Base-by-base conservation (phyloP, 140 eudicot species). In the Bidens hawaiensis region DNA sequence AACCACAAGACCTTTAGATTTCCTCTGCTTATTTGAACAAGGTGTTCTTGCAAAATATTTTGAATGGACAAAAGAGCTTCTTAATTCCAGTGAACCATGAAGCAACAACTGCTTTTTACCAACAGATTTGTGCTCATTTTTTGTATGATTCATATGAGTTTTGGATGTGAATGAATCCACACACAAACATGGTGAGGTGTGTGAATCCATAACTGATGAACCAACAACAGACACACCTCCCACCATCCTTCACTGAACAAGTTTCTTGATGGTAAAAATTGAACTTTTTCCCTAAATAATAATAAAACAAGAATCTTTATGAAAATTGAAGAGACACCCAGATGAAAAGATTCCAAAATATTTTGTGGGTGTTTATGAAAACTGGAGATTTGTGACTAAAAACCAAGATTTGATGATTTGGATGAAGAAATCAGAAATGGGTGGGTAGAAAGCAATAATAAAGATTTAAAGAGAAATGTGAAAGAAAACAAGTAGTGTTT, bases 201-300 rank as follows among this genome's bases (percentile, higher is more conserved):
- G 90, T 21, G 86, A 75, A 64, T 90, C 96, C 36, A 87, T 82
- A 65, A 88, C 61, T 3, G 90, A 68, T 58, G 95, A 82, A 73
- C 88, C 95, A 71, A 86, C 85, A 47, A 83, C 76, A 65, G 89
- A 78, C 8, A 87, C 62, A 60, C 89, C 88, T 43, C 96, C 95
- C 36, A 75, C 96, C 96, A 86, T 91, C 62, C 71, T 67, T 80
- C 70, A 56, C 58, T 10, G 45, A 11, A 4, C 33, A 60, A 59
- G 52, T 45, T 58, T 67, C 6, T 26, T 16, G 26, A 15, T 19
- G 34, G 16, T 13, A 9, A 31, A 63, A 17, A n/a, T 9, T 12
- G 14, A 58, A 18, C 27, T 58, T 38, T 73, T 48, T 18, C 16
- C 68, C 47, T 31, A 74, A 38, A 67, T 38, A 42, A 53, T 30